Evolutionary conservation across 148 eudicot species (phyloP), one percentile per base, ranked within the genome.

Genomic region (Spergularia bocconei): DNA sequence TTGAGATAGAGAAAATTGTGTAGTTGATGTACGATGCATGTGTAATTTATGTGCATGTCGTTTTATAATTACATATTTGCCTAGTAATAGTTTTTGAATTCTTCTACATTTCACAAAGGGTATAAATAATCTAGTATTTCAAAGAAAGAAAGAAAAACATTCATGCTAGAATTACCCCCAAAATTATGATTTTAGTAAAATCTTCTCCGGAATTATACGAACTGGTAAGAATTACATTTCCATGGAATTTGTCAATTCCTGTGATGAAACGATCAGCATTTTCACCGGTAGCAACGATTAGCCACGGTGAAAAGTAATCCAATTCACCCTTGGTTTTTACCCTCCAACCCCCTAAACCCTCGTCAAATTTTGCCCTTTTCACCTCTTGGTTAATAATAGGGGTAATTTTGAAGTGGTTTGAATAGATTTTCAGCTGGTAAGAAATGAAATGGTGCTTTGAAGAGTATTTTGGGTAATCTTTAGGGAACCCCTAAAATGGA

Each of bases 121-220:
- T n/a, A n/a, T n/a, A n/a, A n/a, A n/a, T n/a, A n/a, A 54, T 12
- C 13, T 12, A 72, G 9, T n/a, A n/a, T 60, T 57, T 44, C 5
- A 39, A 52, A 5, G 29, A 20, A 25, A 19, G 21, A 44, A 61
- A 25, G 36, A 48, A 54, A 17, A 21, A n/a, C n/a, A n/a, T 94
- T 97, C 97, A 91, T 94, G 0, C 98, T 97, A 8, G 98, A 95
- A 87, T 95, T 95, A 7, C 98, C 97, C 92, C 97, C 73, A 95
- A 78, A 78, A 95, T 96, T 72, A 76, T 89, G 58, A 88, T 81
- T 13, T 81, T 73, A 7, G 29, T 15, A 74, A 86, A 95, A 12
- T 77, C 84, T 21, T 10, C 52, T 53, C 98, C 98, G 70, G 86
- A 80, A 64, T 84, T 95, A 63, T 92, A 95, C 79, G 48, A 55